phyloP scores from a whole-genome alignment of 371 early-diverging fungal genomes.

The Syncephalastrum monosporum region DNA sequence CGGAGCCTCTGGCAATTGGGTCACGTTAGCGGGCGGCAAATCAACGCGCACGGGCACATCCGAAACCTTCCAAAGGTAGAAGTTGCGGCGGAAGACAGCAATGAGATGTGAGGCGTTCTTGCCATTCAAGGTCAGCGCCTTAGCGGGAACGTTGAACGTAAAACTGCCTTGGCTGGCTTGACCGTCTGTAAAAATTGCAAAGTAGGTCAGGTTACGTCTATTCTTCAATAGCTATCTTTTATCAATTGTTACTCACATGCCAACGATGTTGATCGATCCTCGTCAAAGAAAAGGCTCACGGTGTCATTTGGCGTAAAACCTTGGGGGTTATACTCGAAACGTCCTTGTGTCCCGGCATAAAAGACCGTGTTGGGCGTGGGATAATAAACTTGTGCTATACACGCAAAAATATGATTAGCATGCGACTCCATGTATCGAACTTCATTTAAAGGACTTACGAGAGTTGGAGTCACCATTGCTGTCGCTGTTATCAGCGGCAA shows the following conservation, averaged over 20 bases:
- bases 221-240: no score
- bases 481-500: no score
- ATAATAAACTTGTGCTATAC: background rate
- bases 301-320: slow-evolving; percentile 19
- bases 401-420: no score
- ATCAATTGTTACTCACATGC: slow-evolving; percentile 11
- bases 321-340: slow-evolving; percentile 9
- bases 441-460: no score
- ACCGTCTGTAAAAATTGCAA: slow-evolving; percentile 10
- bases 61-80: slow-evolving; percentile 8
- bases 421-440: no score
- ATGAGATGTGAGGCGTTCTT: slow-evolving; percentile 12
- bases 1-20: slow-evolving; percentile 2
- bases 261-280: slow-evolving; percentile 17
- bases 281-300: slow-evolving; percentile 21
- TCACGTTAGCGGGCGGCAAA: slow-evolving; percentile 10
- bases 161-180: slow-evolving; percentile 16
- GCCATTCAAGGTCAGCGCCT: slow-evolving; percentile 12
- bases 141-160: slow-evolving; percentile 15
- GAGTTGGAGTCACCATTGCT: no score
- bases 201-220: background rate
- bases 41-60: slow-evolving; percentile 11
- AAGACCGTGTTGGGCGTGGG: slow-evolving; percentile 5
- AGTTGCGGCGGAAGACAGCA: slow-evolving; percentile 13
- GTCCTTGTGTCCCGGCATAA: slow-evolving; percentile 14